Evolutionary conservation across 2,329 filamentous ascomycete species (phyloP), one percentile per base, ranked within the genome.

Genomic region (Alternaria ethzedia): DNA sequence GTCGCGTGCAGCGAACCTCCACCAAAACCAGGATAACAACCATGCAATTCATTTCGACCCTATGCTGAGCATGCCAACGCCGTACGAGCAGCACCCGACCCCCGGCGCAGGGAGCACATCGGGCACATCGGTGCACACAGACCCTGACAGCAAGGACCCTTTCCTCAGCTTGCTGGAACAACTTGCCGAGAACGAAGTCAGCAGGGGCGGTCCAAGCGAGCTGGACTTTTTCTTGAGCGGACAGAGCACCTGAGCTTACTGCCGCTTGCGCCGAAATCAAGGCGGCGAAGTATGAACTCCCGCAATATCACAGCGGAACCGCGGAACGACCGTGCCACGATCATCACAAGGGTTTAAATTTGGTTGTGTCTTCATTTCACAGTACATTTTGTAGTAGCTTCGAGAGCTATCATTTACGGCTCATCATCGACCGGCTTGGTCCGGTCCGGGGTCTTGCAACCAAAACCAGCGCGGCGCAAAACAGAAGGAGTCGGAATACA

Each of bases 161-260:
- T 96, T 96, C 74, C 79, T 96, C 44, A 91, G 88, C 65, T 80
- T 96, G 45, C 82, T 96, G 36, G 92, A 96, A 77, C 92, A 96
- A 80, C 84, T 96, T 62, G 92, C 92, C 0, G 92, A 96, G 79
- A 94, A 93, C 72, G 92, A 95, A 79, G 87, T 91, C 57, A 84
- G 85, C 45, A 83, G 87, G 55, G 91, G 90, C 0, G 87, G 89
- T 10, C 90, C 90, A 12, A 90, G 86, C 68, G 92, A 95, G 74
- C 81, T 96, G 71, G 92, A 95, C 77, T 94, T 93, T 80, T 94
- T 94, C 74, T 81, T 94, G 63, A 75, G 78, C 67, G 74, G 76
- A 36, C 74, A 76, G 52, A 74, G 68, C 57, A 74, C 64, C 51
- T 77, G 67, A 70, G 44, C 28, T 60, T 63, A 49, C 50, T 46